These are phyloP conservation scores for Casuarina glauca DNA, from an alignment of 306 rosid genomes.

Conservation along the genomic window DNA sequence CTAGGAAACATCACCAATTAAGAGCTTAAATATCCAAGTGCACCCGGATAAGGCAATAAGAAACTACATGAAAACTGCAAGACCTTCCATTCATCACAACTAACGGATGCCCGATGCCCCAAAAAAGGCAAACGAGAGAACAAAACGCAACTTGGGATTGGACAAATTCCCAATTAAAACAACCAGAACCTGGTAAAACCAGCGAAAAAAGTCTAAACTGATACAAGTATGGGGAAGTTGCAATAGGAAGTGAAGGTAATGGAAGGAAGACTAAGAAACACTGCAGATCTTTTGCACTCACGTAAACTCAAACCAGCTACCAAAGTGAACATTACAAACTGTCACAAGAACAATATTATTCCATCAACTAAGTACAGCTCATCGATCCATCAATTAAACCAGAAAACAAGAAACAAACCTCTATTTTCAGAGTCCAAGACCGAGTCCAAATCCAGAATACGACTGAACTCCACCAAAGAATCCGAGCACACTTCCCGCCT, in stretches of 20 bases:
- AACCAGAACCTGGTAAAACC: not conserved
- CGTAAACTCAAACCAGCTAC: not conserved
- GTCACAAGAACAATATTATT: not conserved
- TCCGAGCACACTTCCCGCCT: constrained; percentile 76
- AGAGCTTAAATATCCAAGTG: not conserved
- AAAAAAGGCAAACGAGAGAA: not conserved
- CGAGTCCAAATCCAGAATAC: constrained; percentile 42
- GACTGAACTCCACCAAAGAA: constrained; percentile 47
- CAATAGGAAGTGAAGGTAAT: not conserved
- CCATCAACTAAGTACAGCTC: not conserved
- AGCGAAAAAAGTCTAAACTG: not conserved
- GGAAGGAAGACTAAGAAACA: not conserved
- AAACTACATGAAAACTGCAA: not conserved
- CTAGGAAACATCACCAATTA: not conserved
- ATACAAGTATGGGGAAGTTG: not conserved
- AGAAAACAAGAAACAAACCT: constrained; percentile 46
- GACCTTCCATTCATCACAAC: not conserved
- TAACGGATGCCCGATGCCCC: not conserved
- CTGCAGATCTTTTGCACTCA: not conserved
- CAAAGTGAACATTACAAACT: not conserved
- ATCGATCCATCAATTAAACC: not conserved
- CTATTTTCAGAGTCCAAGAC: constrained; percentile 46
- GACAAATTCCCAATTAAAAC: not conserved
- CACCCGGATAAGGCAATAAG: not conserved
- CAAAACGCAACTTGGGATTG: not conserved